Evolutionary conservation across 2,329 filamentous ascomycete species (phyloP).

Genomic region (Nannizziopsis arthrosporioides): DNA sequence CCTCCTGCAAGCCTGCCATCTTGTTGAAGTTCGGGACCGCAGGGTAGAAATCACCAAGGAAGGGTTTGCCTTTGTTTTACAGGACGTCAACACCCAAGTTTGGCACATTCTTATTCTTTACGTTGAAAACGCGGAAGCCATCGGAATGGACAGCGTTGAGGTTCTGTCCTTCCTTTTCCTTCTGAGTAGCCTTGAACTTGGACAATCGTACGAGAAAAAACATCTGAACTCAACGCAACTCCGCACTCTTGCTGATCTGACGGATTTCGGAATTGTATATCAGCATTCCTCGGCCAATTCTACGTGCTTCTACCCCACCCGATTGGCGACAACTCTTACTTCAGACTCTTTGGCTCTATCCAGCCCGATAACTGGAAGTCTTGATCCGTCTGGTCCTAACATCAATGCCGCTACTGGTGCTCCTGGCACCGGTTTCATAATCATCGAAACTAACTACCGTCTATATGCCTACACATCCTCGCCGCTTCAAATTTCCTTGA

Average conservation of each 20-base stretch:
- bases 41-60: conserved; percentile 71
- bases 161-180: conserved; percentile 95
- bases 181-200: conserved; percentile 82
- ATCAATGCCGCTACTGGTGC: conserved; percentile 24
- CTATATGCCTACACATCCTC: conserved; percentile 94
- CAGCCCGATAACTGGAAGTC: conserved; percentile 57
- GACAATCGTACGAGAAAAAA: conserved; percentile 76
- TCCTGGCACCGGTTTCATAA: conserved; percentile 59
- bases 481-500: conserved; percentile 84
- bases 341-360: conserved; percentile 61
- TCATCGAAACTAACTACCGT: conserved; percentile 96
- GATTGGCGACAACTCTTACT: conserved; percentile 86
- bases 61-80: conserved; percentile 87
- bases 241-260: conserved; percentile 80
- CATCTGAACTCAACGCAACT: conserved; percentile 70
- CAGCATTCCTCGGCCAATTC: conserved; percentile 35
- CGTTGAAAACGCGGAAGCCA: conserved; percentile 66
- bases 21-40: conserved; percentile 54
- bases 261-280: conserved; percentile 89
- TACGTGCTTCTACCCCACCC: conserved; percentile 68
- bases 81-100: conserved; percentile 91
- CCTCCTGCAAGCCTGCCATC: conserved; percentile 64
- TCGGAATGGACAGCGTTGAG: conserved; percentile 77
- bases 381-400: conserved; percentile 24
- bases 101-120: conserved; percentile 93